phyloP scores from a whole-genome alignment of 495 filamentous ascomycete genomes.

The Hypoxylon intermedium region DNA sequence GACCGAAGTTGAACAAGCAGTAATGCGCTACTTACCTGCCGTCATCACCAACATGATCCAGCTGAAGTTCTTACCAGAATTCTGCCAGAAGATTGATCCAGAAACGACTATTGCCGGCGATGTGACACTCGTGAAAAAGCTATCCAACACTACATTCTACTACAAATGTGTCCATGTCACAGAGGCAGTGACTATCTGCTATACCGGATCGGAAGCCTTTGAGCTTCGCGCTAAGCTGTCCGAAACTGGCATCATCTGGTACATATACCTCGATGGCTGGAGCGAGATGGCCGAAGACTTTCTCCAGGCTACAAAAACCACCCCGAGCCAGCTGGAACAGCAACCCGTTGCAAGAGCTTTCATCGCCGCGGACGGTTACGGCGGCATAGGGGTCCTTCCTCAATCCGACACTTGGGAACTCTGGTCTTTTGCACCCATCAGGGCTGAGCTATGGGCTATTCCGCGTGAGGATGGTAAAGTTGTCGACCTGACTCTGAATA shows the following conservation, averaged over 20 bases:
- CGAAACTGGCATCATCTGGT: conserved; percentile 32
- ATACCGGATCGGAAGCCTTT: conserved; percentile 37
- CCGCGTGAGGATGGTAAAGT: no score
- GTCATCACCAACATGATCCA: background rate
- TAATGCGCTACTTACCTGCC: conserved; percentile 32
- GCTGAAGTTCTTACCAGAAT: background rate
- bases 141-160: conserved; percentile 34
- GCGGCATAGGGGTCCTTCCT: background rate
- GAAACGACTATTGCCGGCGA: background rate
- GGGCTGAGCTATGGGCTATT: no score
- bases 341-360: conserved; percentile 36
- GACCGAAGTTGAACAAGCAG: conserved; percentile 15
- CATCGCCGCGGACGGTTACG: background rate
- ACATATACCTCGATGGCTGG: conserved; percentile 44
- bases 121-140: background rate
- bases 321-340: background rate
- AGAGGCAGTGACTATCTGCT: conserved; percentile 44
- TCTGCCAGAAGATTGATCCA: no score
- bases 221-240: conserved; percentile 46
- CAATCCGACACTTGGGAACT: conserved; percentile 3
- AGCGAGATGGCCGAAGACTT: conserved; percentile 5
- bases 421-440: conserved; percentile 8
- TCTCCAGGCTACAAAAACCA: background rate
- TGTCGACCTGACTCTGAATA: no score
- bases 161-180: conserved; percentile 44